Conservation (phyloP, 208 protist species). For the Balamuthia mandrillaris region DNA sequence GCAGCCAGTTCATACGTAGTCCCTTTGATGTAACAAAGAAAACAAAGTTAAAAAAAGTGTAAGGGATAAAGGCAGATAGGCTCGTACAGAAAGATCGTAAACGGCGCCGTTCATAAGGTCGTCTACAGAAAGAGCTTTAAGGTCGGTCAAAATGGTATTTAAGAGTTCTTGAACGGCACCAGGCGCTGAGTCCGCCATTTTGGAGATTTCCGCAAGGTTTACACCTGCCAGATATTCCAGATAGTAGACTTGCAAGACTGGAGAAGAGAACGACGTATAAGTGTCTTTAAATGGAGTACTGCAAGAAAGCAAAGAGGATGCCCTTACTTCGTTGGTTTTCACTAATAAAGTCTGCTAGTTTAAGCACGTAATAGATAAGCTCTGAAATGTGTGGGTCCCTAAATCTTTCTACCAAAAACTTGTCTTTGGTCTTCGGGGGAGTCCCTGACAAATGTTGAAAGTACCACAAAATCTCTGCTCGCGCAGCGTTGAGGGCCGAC, state of each 20-base stretch:
- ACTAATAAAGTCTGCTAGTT: not conserved
- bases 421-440: slow-evolving; percentile 21
- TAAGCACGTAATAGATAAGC: not conserved
- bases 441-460: not conserved
- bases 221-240: not conserved
- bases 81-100: not conserved
- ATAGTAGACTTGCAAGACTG: slow-evolving; percentile 25
- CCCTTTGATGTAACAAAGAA: not conserved
- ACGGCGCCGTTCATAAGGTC: not conserved
- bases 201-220: not conserved
- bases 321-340: slow-evolving; percentile 1
- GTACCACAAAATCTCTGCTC: slow-evolving; percentile 2
- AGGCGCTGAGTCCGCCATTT: not conserved
- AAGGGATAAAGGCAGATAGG: not conserved
- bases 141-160: not conserved
- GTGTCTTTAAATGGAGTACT: no score
- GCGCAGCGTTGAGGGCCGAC: not conserved
- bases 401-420: not conserved
- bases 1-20: slow-evolving; percentile 2
- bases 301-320: no score
- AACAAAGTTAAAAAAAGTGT: not conserved
- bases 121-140: not conserved
- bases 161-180: not conserved
- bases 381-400: slow-evolving; percentile 24
- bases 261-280: no score